A percentile compares a stretch with the other conserved stretches of the same genome.
These are phyloP conservation scores for Podospora didyma DNA, from an alignment of 495 filamentous ascomycete species.

Conservation along the genomic window DNA sequence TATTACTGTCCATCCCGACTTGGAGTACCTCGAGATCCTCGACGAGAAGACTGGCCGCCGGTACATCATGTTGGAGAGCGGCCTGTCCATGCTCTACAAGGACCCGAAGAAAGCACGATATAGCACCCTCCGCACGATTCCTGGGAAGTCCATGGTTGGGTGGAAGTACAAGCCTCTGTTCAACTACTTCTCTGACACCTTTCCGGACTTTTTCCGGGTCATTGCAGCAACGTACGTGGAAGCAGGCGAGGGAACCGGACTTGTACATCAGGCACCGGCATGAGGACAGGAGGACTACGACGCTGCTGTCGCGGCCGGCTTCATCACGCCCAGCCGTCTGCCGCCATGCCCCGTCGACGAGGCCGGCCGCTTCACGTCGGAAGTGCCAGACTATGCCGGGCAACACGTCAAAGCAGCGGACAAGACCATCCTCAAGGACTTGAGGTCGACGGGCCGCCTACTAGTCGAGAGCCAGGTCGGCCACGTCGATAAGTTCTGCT, in stretches of 20 bases:
- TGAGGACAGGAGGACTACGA: conserved; percentile 98
- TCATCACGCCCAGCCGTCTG: conserved; percentile 69
- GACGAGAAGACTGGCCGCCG: conserved; percentile 78
- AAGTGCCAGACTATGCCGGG: conserved; percentile 80
- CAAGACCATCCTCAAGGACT: conserved; percentile 86
- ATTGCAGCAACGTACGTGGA: conserved; percentile 87
- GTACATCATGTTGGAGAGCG: conserved; percentile 82
- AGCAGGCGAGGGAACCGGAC: conserved; percentile 85
- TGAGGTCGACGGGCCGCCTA: conserved; percentile 75
- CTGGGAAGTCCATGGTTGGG: conserved; percentile 82
- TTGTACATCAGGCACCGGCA: conserved; percentile 91
- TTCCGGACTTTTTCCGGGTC: conserved; percentile 92
- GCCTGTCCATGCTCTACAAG: conserved; percentile 86
- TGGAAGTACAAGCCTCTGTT: conserved; percentile 93
- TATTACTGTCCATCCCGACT: conserved; percentile 79
- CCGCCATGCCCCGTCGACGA: conserved; percentile 91
- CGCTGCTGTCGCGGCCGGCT: conserved; percentile 69
- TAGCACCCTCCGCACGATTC: conserved; percentile 76
- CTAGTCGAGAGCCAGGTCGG: conserved; percentile 86
- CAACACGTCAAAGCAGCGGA: conserved; percentile 93
- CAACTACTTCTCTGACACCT: conserved; percentile 89
- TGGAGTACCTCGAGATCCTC: conserved; percentile 89
- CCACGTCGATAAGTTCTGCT: conserved; percentile 95
- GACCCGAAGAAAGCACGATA: conserved; percentile 96
- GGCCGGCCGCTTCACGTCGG: conserved; percentile 71